Percentiles rank a stretch among this genome's conserved stretches.
These are phyloP conservation scores for Trichosporon asahii DNA, from an alignment of 1,284 basidiomycete genomes.

Conservation along the genomic window DNA sequence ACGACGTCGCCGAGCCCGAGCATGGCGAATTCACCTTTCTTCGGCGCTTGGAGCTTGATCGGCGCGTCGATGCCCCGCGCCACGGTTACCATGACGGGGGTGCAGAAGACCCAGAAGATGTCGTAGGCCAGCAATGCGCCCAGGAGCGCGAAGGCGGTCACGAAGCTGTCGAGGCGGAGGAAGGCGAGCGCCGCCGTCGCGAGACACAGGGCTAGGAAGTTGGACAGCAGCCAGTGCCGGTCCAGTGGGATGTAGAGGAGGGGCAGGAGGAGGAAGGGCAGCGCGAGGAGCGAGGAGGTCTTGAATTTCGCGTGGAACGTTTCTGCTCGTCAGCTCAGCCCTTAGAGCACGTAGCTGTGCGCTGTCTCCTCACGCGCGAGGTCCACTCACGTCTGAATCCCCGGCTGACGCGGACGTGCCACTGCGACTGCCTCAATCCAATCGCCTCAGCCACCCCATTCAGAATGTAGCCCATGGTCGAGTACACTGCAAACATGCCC, in stretches of 20 bases:
- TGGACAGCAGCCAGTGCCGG: constrained; percentile 69
- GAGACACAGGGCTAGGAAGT: constrained; percentile 79
- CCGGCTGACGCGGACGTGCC: constrained; percentile 46
- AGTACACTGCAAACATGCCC: constrained; percentile 47
- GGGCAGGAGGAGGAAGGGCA: constrained; percentile 66
- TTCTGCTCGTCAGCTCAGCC: constrained; percentile 32
- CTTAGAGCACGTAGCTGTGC: background rate
- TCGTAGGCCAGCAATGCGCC: constrained; percentile 82
- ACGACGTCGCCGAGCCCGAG: constrained; percentile 77
- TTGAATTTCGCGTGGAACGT: constrained; percentile 49
- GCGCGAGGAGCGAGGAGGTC: constrained; percentile 58
- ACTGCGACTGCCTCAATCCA: constrained; percentile 30
- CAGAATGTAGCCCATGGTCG: constrained; percentile 41
- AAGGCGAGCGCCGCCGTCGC: constrained; percentile 76
- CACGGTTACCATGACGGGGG: constrained; percentile 74
- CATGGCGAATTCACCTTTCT: constrained; percentile 70
- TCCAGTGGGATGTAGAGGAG: constrained; percentile 62
- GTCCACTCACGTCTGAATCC: constrained; percentile 47
- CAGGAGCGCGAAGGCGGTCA: constrained; percentile 79
- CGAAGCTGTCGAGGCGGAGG: constrained; percentile 84
- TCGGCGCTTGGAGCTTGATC: constrained; percentile 85
- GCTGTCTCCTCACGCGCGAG: no score
- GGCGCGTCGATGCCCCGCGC: constrained; percentile 90
- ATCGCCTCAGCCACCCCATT: constrained; percentile 26
- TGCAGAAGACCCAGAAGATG: constrained; percentile 60